These are phyloP conservation scores for Penicillium arizonense DNA, from an alignment of 495 filamentous ascomycete genomes.

Conservation along the genomic window DNA sequence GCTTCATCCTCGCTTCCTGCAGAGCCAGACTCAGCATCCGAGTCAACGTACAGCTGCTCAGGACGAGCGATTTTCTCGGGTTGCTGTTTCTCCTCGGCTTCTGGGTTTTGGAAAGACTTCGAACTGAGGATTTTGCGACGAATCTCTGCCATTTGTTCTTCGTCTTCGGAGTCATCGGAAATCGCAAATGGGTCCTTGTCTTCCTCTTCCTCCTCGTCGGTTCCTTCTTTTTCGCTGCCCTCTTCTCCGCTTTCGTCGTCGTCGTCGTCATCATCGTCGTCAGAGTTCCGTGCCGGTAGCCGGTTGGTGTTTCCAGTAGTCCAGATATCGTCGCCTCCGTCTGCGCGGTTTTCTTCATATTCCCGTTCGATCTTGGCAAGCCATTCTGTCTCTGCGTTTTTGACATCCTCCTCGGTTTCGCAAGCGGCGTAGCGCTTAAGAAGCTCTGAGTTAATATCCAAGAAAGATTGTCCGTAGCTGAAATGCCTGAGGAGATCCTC, in stretches of 20 bases:
- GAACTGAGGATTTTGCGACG: constrained; percentile 79
- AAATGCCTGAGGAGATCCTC: constrained; percentile 78
- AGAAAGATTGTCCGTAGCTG: constrained; percentile 80
- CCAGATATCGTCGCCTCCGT: constrained; percentile 68
- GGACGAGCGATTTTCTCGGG: constrained; percentile 57
- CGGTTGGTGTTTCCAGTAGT: constrained; percentile 83
- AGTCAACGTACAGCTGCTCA: constrained; percentile 51
- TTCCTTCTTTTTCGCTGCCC: constrained; percentile 43
- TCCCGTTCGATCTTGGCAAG: constrained; percentile 85
- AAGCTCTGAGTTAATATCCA: constrained; percentile 82
- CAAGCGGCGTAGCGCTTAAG: constrained; percentile 85
- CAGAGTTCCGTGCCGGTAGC: constrained; percentile 45
- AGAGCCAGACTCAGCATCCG: constrained; percentile 71
- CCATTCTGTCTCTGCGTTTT: constrained; percentile 82
- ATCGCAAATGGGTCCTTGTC: constrained; percentile 68
- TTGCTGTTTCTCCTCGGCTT: constrained; percentile 47
- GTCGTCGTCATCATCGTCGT: constrained; percentile 47
- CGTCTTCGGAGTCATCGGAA: constrained; percentile 73
- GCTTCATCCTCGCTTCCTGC: constrained; percentile 66
- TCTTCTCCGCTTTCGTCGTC: constrained; percentile 55
- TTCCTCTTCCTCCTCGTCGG: constrained; percentile 48
- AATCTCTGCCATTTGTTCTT: constrained; percentile 91
- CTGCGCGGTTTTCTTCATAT: constrained; percentile 74
- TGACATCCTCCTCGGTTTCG: constrained; percentile 79
- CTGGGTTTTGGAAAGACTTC: constrained; percentile 74